Evolutionary conservation across 805 yeast species (phyloP).

Genomic region (Jamesozyma spencerorum): DNA sequence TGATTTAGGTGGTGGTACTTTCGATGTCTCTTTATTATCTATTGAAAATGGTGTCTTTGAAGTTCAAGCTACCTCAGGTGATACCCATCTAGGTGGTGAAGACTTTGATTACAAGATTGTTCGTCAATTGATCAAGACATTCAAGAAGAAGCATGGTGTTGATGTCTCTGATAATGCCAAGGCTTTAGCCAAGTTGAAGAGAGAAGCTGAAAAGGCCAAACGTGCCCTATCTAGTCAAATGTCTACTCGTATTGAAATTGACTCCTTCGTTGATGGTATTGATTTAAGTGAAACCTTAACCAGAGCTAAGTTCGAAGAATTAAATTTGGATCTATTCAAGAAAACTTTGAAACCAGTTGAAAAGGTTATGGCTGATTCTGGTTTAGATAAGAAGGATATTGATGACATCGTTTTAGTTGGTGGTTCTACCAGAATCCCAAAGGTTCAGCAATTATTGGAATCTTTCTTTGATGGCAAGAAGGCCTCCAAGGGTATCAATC

Average conservation of each 20-base stretch:
- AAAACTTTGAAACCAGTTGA: constrained; percentile 93
- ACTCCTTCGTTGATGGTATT: constrained; percentile 91
- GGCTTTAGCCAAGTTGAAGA: constrained; percentile 95
- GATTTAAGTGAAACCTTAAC: constrained; percentile 97
- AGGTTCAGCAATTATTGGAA: constrained; percentile 91
- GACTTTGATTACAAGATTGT: constrained; percentile 96
- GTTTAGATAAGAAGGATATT: constrained; percentile 84
- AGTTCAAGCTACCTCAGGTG: constrained; percentile 81
- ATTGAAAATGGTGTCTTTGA: constrained; percentile 95
- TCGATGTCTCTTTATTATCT: constrained; percentile 89
- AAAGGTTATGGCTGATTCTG: constrained; percentile 88
- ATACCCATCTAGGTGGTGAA: constrained; percentile 95
- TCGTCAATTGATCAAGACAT: constrained; percentile 85
- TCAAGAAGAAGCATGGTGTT: constrained; percentile 96
- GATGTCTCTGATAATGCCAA: constrained; percentile 89
- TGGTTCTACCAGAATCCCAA: constrained; percentile 99
- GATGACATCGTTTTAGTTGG: constrained; percentile 95
- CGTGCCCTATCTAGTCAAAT: constrained; percentile 96
- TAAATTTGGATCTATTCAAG: constrained; percentile 93
- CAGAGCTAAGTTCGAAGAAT: constrained; percentile 97
- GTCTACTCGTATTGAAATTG: constrained; percentile 93
- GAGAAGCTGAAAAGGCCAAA: constrained; percentile 99
- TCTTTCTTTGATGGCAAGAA: constrained; percentile 98
- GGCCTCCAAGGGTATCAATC: constrained; percentile 96
- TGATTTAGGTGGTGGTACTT: constrained; percentile 98